Base-by-base conservation (phyloP, 140 eudicot species). In the Stevia rebaudiana region DNA sequence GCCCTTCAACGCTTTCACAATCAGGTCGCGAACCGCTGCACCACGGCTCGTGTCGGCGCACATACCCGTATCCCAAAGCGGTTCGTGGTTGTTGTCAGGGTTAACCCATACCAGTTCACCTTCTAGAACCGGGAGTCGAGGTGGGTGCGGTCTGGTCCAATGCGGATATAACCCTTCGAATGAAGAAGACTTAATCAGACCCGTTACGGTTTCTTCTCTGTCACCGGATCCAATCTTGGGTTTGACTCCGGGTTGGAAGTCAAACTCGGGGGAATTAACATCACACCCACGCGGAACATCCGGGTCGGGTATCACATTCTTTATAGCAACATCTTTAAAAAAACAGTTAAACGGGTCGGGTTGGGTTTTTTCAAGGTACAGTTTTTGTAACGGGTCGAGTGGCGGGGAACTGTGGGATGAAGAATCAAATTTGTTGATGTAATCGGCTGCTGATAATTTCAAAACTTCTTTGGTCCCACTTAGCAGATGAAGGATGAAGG, bases 1-100 rank as follows among this genome's bases (percentile, higher is more conserved):
- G 50, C 92, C 98, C 70, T 91, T 91, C 70, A 91, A 73, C 36
- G 98, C 98, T 83, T 87, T 91, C 43, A 86, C 79, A 65, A 87
- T 91, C 31, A 87, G 74, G 65, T 84, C 98, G 22, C 89, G 83
- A 2, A 91, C 91, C 0, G 95, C 96, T 2, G 85, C 95, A 47
- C 95, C 96, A 53, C 90, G 87, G 64, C 96, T 87, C 31, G 97
- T 86, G 75, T 91, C 98, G 52, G 95, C 96, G 31, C 96, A 91
- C 98, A 91, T 91, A 61, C 89, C 91, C 61, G 79, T 71, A 61
- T 91, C 98, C 98, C 98, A 91, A 75, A 87, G 75, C 42, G 91
- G 98, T 78, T 87, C 96, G 52, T 87, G 95, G 51, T 69, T 86
- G 62, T 78, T 82, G 76, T 81, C 96, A 23, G 98, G 98, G 80